phyloP scores from a whole-genome alignment of 2,329 filamentous ascomycete genomes.

The Pseudodiploospora longispora region DNA sequence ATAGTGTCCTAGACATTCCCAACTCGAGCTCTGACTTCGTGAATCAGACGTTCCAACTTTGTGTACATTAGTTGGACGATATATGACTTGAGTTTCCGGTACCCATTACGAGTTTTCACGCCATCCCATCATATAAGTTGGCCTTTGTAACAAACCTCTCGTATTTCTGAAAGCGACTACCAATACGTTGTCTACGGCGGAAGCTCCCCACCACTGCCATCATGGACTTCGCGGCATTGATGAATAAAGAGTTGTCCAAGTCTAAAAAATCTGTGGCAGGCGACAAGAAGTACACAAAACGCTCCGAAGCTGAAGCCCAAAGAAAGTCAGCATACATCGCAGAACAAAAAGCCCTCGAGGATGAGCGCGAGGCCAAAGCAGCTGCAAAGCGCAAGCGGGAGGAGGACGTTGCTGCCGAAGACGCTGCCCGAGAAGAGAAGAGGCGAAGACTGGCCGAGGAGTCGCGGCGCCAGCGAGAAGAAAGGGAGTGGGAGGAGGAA shows the following conservation, averaged over 20 bases:
- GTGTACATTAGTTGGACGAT: too few relatives aligned
- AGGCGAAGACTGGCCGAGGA: slow-evolving; percentile 73
- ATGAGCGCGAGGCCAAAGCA: slow-evolving; percentile 59
- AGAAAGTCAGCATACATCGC: slow-evolving; percentile 72
- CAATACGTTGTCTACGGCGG: too few relatives aligned
- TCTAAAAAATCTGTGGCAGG: slow-evolving; percentile 46
- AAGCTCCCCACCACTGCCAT: slow-evolving; percentile 14
- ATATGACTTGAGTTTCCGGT: too few relatives aligned
- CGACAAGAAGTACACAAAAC: slow-evolving; percentile 72
- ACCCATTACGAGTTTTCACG: too few relatives aligned
- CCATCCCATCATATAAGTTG: too few relatives aligned
- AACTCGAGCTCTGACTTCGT: background rate
- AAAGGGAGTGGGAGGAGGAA: slow-evolving; percentile 68
- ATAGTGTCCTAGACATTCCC: slow-evolving; percentile 8
- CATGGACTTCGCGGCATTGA: slow-evolving; percentile 95
- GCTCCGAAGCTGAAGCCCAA: slow-evolving; percentile 77
- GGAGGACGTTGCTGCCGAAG: slow-evolving; percentile 69
- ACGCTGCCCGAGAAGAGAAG: slow-evolving; percentile 70
- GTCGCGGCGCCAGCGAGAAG: slow-evolving; percentile 59
- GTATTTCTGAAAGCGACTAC: too few relatives aligned
- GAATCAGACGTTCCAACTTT: too few relatives aligned
- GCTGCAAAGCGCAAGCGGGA: slow-evolving; percentile 82
- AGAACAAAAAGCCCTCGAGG: slow-evolving; percentile 69
- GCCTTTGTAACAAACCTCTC: too few relatives aligned
- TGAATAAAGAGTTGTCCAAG: slow-evolving; percentile 88